Base-by-base conservation (phyloP, 345 rosid genomes). In the Excoecaria agallocha region DNA sequence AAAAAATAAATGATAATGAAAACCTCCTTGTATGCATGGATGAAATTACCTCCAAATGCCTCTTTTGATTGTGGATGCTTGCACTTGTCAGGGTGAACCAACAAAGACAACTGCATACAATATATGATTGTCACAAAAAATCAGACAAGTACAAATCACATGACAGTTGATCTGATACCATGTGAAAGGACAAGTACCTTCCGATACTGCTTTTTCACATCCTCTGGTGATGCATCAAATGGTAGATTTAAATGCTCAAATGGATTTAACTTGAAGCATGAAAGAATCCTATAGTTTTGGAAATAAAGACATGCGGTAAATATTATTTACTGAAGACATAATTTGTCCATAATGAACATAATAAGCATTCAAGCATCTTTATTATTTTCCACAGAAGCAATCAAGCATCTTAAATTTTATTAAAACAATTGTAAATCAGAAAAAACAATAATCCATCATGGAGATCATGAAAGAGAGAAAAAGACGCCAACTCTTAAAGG, bases 51-150 rank as follows among this genome's bases (percentile, higher is more conserved):
- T 80, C 83, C 93, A 85, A 95, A 95, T 60, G 99, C 99, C 85
- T 95, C 99, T 78, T 95, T 92, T 41, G 99, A 97, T 82, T 89
- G 95, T 16, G 96, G 97, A 84, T 95, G 98, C 86, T 95, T 92
- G 89, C 98, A 95, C 84, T 95, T 95, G 73, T 95, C 98, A 83
- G 99, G 99, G 54, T 92, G 98, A 81, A 95, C 97, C 87, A 95
- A 75, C 83, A 95, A 82, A 72, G 99, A 95, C 73, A 95, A 68
- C 99, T 93, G 68, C 20, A 84, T 46, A 37, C 57, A 51, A 43
- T 71, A 25, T 9, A 22, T 57, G 7, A 10, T 20, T 20, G 61
- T 25, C n/a, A 77, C 25, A 58, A 13, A 22, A 60, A 68, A 48
- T 9, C 37, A 48, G 62, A 24, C 24, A 59, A 61, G 13, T 17